Conservation (phyloP, 345 rosid genomes). For the Ceriops zippeliana region DNA sequence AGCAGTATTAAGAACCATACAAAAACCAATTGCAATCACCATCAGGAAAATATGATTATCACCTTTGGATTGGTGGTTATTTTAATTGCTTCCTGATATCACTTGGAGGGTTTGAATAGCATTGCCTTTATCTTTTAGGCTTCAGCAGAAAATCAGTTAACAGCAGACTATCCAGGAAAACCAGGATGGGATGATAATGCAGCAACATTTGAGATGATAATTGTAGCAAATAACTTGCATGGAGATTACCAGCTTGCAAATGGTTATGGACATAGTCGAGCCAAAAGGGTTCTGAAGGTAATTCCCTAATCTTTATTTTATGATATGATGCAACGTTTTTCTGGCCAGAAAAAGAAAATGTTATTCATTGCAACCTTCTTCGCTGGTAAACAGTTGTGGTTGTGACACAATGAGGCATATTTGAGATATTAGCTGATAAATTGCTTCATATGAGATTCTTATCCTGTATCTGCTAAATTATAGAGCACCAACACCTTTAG, state of each 20-base stretch:
- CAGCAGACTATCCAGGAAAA: constrained; percentile 56
- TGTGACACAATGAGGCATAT: neutral
- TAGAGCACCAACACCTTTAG: neutral
- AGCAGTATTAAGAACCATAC: neutral
- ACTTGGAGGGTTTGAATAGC: constrained; percentile 3
- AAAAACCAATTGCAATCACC: neutral
- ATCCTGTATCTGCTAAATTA: too few relatives aligned
- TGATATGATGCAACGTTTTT: neutral
- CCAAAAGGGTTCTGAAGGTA: constrained; percentile 66
- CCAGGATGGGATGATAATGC: constrained; percentile 70
- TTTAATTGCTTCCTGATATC: constrained; percentile 5
- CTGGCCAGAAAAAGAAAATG: neutral
- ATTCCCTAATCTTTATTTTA: neutral
- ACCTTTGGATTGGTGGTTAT: constrained; percentile 1
- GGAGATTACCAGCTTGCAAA: constrained; percentile 78
- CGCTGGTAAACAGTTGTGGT: neutral
- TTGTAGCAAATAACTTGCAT: constrained; percentile 56
- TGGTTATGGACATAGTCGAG: constrained; percentile 52
- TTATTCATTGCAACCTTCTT: neutral
- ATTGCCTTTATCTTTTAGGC: constrained; percentile 41
- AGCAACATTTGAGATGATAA: constrained; percentile 60
- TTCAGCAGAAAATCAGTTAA: constrained; percentile 46
- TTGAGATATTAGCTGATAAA: too few relatives aligned
- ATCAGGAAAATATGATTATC: neutral
- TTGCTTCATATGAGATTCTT: too few relatives aligned